These are phyloP conservation scores for Durotheca rogersii DNA, from an alignment of 495 filamentous ascomycete species.

Conservation along the genomic window DNA sequence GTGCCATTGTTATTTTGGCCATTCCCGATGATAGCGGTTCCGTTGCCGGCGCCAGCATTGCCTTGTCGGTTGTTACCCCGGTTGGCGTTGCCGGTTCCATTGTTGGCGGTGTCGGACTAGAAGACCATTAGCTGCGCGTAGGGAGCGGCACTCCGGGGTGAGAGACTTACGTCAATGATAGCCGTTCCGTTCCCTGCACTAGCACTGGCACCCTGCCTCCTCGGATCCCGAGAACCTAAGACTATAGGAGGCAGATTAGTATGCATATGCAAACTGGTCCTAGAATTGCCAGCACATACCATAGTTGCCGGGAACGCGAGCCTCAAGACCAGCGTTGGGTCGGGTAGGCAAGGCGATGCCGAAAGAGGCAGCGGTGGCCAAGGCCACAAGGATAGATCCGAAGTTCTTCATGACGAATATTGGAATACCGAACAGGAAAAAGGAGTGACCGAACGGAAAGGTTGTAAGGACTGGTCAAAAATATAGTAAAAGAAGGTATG, in stretches of 20 bases:
- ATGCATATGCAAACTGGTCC: neutral
- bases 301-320: slow-evolving; percentile 7
- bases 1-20: slow-evolving; percentile 5
- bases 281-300: slow-evolving; percentile 7
- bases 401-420: slow-evolving; percentile 47
- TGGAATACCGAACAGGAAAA: slow-evolving; percentile 29
- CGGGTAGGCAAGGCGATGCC: slow-evolving; percentile 35
- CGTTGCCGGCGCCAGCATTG: slow-evolving; percentile 9
- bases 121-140: slow-evolving; percentile 10
- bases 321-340: slow-evolving; percentile 1
- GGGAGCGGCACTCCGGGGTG: neutral
- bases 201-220: too few relatives aligned
- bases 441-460: slow-evolving; percentile 27
- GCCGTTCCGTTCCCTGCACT: slow-evolving; percentile 28
- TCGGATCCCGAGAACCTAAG: too few relatives aligned
- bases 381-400: slow-evolving; percentile 35
- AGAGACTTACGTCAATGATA: slow-evolving; percentile 6
- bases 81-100: slow-evolving; percentile 18
- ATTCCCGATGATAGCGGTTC: neutral
- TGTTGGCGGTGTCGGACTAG: slow-evolving; percentile 15
- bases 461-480: slow-evolving; percentile 9
- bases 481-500: slow-evolving; percentile 36
- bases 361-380: slow-evolving; percentile 39
- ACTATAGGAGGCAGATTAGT: slow-evolving; percentile 7
- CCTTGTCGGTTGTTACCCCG: slow-evolving; percentile 7